phyloP scores from a whole-genome alignment of 805 yeast species.

The Spathaspora gorwiae region DNA sequence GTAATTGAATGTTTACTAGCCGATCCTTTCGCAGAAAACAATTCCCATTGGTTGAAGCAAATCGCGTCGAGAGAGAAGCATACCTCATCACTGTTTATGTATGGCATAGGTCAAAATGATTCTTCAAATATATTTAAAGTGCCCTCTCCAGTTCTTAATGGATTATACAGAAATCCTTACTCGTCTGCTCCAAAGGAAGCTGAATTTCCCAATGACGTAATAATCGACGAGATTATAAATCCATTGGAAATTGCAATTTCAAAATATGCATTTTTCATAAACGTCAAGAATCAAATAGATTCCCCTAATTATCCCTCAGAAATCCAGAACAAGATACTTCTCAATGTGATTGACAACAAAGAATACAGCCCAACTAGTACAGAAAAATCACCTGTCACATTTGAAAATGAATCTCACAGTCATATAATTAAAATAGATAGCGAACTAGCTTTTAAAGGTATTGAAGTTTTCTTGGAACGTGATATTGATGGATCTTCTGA shows the following conservation, averaged over 20 bases:
- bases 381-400: conserved; percentile 23
- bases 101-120: conserved; percentile 2
- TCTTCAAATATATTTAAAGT: neutral
- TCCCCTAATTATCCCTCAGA: conserved; percentile 4
- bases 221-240: conserved; percentile 13
- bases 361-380: conserved; percentile 34
- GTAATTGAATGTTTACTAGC: conserved; percentile 34
- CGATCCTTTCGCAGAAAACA: conserved; percentile 35
- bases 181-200: neutral
- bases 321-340: conserved; percentile 19
- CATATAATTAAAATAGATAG: conserved; percentile 33
- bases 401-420: conserved; percentile 11
- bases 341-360: conserved; percentile 35
- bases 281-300: conserved; percentile 2
- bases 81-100: conserved; percentile 15
- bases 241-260: conserved; percentile 2
- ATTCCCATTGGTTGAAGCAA: conserved; percentile 27
- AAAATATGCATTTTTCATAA: conserved; percentile 5
- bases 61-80: conserved; percentile 19
- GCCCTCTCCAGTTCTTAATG: conserved; percentile 8
- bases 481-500: conserved; percentile 30
- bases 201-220: conserved; percentile 9
- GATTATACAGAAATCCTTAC: conserved; percentile 2
- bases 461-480: conserved; percentile 20
- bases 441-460: conserved; percentile 22